phyloP scores from a whole-genome alignment of 805 yeast species.

The Sugiyamaella chiloensis region DNA sequence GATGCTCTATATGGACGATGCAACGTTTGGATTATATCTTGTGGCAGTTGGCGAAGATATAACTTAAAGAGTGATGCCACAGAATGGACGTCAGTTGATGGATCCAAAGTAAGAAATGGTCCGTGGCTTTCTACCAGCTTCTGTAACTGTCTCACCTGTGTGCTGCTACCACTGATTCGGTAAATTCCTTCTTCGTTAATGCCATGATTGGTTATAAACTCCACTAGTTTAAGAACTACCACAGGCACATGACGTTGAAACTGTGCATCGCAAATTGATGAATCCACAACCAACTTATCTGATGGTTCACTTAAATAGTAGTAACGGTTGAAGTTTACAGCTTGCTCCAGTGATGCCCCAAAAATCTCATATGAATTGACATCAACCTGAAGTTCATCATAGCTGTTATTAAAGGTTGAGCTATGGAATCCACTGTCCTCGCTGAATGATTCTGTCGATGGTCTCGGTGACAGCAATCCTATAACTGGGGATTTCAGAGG shows the following conservation, averaged over 20 bases:
- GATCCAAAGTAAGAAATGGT: constrained; percentile 21
- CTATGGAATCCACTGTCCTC: not conserved
- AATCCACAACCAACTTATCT: not conserved
- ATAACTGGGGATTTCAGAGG: not conserved
- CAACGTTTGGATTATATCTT: constrained; percentile 24
- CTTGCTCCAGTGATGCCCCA: constrained; percentile 21
- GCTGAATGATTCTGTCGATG: not conserved
- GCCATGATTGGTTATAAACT: constrained; percentile 25
- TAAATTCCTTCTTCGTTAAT: constrained; percentile 33
- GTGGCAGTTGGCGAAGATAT: constrained; percentile 31
- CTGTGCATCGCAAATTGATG: constrained; percentile 14
- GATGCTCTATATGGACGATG: not conserved
- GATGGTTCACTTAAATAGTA: not conserved
- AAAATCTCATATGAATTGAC: constrained; percentile 17
- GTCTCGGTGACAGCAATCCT: not conserved
- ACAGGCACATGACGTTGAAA: constrained; percentile 19
- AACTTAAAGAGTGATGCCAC: constrained; percentile 32
- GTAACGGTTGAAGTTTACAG: constrained; percentile 13
- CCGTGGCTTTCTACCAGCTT: constrained; percentile 20
- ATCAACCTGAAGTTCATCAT: not conserved
- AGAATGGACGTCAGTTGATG: constrained; percentile 29
- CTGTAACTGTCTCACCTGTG: constrained; percentile 24
- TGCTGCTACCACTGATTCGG: constrained; percentile 29
- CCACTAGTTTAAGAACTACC: constrained; percentile 19
- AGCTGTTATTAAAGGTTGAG: not conserved